These are phyloP conservation scores for Rhododendron molle DNA, from an alignment of 148 eudicot species.

Conservation along the genomic window DNA sequence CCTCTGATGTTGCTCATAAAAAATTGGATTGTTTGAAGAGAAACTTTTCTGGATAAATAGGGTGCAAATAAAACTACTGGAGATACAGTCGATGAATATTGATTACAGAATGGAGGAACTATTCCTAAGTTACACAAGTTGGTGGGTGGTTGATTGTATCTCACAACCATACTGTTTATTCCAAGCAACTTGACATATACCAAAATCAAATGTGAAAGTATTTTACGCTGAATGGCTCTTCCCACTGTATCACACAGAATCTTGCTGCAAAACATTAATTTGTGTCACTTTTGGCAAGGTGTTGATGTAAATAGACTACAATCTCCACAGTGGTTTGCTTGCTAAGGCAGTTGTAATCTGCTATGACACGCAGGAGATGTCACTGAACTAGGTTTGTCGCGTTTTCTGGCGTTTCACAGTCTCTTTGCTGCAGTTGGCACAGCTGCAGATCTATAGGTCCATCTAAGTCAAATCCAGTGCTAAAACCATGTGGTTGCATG, in stretches of 20 bases:
- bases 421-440: conserved; percentile 37
- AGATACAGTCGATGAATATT: not conserved
- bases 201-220: not conserved
- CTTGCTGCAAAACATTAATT: not conserved
- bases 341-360: conserved; percentile 45
- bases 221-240: not conserved
- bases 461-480: conserved; percentile 17
- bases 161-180: not conserved
- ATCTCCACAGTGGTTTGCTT: not conserved
- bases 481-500: conserved; percentile 16
- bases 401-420: conserved; percentile 3
- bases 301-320: not conserved
- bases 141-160: not conserved
- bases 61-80: not conserved
- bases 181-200: not conserved
- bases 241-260: not conserved
- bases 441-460: conserved; percentile 39
- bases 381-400: not conserved
- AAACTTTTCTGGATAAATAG: not conserved
- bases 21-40: not conserved
- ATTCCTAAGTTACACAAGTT: not conserved
- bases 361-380: conserved; percentile 5
- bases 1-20: too few relatives aligned
- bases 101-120: not conserved
- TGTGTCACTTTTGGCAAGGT: not conserved